Evolutionary conservation across 148 eudicot species (phyloP), one percentile per base, ranked within the genome.

Genomic region (Gaultheria prostrata): DNA sequence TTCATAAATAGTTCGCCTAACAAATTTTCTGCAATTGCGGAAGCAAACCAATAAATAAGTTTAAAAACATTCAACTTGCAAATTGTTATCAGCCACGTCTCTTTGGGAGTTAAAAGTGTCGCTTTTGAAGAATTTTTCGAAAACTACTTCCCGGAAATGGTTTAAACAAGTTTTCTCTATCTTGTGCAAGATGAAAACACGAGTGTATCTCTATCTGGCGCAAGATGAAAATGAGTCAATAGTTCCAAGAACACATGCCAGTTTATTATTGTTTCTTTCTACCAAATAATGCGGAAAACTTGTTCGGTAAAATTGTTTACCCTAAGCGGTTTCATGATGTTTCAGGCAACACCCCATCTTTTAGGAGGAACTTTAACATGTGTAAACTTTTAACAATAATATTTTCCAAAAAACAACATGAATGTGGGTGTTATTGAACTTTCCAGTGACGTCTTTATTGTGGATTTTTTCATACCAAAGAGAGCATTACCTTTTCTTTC

Each of bases 401-500:
- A 59, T 59, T 59, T 59, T 7, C 65, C 65, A 59, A 21, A 0
- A 11, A 8, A 8, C 9, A 39, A 39, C 43, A 39, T 39, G 43
- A 39, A 59, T 59, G 9, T 59, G 2, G 12, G 26, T 65, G 70
- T 65, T 65, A 26, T 65, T 26, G 5, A 21, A 18, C 20, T 53
- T 53, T 53, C 21, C 65, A 59, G 70, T 26, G 70, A 4, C 2
- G 30, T 24, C 14, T 63, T 63, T 24, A 9, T 24, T 63, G 10
- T 24, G 4, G 32, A 8, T 56, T 56, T 56, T 54, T 56, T 56
- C 63, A 8, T 59, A 21, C 26, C 65, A 59, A 6, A 59, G 12
- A 59, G 65, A 67, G 35, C 17, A 28, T 24, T 85, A 97, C 99
- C 90, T 97, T 97, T 84, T 93, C 98, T 85, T 87, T 91, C 78